These are phyloP conservation scores for Lactuca sativa DNA, from an alignment of 129 eudicot species.

Conservation along the genomic window DNA sequence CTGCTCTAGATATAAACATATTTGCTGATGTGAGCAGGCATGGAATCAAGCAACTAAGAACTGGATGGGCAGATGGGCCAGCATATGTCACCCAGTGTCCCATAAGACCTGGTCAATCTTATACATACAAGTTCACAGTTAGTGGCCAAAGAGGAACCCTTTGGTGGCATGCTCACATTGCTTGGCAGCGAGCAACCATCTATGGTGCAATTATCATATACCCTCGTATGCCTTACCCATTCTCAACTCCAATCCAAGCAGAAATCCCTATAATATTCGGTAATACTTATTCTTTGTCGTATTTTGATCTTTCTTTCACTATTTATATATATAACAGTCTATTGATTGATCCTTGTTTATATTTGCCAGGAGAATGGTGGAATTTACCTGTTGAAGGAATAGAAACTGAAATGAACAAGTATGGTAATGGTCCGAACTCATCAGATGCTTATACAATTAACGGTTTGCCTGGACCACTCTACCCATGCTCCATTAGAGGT, in stretches of 20 bases:
- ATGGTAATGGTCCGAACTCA: constrained; percentile 70
- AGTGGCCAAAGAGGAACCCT: constrained; percentile 66
- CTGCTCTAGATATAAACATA: background rate
- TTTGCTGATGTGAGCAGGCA: constrained; percentile 48
- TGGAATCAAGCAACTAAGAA: constrained; percentile 67
- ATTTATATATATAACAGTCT: background rate
- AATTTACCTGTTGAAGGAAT: constrained; percentile 49
- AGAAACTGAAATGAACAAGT: constrained; percentile 48
- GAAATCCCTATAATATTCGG: constrained; percentile 66
- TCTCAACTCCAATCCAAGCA: constrained; percentile 35
- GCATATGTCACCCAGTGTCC: constrained; percentile 90
- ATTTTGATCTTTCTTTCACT: background rate
- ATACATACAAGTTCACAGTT: constrained; percentile 65
- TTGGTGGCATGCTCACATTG: constrained; percentile 82
- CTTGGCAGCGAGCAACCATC: constrained; percentile 81
- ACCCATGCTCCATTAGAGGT: constrained; percentile 67
- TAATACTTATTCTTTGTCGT: constrained; percentile 10
- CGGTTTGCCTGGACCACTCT: constrained; percentile 69
- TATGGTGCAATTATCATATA: constrained; percentile 70
- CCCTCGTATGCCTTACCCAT: constrained; percentile 75
- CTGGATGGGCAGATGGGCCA: constrained; percentile 93
- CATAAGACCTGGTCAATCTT: constrained; percentile 49
- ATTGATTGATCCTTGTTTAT: background rate
- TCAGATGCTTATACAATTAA: constrained; percentile 80
- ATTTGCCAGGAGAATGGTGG: constrained; percentile 74